These are phyloP conservation scores for Tulasnella sp. DNA, from an alignment of 768 basidiomycete genomes.

Conservation along the genomic window DNA sequence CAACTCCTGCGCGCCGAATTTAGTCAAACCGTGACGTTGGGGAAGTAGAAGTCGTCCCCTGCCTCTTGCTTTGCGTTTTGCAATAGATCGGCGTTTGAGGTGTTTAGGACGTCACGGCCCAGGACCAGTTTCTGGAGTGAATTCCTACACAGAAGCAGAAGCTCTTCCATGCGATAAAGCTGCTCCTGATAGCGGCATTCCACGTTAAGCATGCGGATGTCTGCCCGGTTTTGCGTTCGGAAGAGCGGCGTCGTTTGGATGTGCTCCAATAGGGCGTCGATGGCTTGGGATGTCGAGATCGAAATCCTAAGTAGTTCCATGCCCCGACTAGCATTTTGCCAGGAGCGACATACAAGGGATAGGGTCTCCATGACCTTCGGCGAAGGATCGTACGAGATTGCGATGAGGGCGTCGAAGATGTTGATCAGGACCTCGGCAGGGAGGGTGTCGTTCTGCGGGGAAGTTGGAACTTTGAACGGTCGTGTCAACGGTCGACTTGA, in stretches of 20 bases:
- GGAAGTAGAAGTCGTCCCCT: background rate
- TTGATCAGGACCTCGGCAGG: background rate
- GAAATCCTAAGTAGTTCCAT: background rate
- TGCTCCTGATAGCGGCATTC: background rate
- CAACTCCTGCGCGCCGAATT: background rate
- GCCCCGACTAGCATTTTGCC: background rate
- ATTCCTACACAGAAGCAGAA: background rate
- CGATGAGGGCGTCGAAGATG: background rate
- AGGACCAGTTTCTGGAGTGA: background rate
- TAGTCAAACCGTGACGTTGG: background rate
- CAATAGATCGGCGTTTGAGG: background rate
- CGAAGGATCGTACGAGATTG: background rate
- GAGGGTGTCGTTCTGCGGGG: background rate
- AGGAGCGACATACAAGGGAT: background rate
- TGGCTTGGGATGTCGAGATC: background rate
- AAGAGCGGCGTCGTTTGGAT: background rate
- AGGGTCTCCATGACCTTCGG: background rate
- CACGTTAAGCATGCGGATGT: background rate
- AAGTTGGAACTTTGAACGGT: background rate
- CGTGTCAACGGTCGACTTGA: background rate
- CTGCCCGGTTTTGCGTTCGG: background rate
- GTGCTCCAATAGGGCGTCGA: background rate
- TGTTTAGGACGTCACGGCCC: background rate
- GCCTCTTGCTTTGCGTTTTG: background rate
- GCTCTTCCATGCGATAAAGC: background rate